phyloP scores from a whole-genome alignment of 345 rosid genomes.

The Excoecaria cochinchinensis region DNA sequence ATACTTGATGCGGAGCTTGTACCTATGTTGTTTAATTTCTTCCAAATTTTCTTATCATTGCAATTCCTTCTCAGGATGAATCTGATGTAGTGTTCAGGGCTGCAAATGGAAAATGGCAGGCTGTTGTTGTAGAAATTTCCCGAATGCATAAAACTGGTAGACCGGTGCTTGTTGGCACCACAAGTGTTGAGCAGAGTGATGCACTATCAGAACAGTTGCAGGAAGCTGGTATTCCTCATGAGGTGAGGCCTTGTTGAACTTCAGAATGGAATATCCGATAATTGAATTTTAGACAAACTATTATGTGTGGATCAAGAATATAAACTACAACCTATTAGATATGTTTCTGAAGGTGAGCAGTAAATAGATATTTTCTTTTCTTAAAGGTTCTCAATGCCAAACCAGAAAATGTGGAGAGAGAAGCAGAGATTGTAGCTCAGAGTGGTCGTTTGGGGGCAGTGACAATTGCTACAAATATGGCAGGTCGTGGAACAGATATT shows the following conservation, averaged over 20 bases:
- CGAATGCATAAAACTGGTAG: slow-evolving; percentile 92
- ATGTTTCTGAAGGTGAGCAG: slow-evolving; percentile 6
- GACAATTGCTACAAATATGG: slow-evolving; percentile 98
- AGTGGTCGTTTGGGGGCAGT: slow-evolving; percentile 98
- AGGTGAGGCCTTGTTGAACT: slow-evolving; percentile 46
- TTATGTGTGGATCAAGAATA: background rate
- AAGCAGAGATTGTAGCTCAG: slow-evolving; percentile 99
- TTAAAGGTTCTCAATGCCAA: slow-evolving; percentile 93
- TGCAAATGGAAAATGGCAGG: slow-evolving; percentile 85
- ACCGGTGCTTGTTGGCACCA: slow-evolving; percentile 96
- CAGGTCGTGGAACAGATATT: slow-evolving; percentile 98
- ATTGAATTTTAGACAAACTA: background rate
- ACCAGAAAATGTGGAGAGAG: slow-evolving; percentile 99
- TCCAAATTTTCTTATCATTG: slow-evolving; percentile 4
- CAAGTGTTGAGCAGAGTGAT: slow-evolving; percentile 99
- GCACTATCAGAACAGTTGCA: slow-evolving; percentile 72
- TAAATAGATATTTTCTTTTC: slow-evolving; percentile 21
- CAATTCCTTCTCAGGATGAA: slow-evolving; percentile 68
- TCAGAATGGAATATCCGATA: slow-evolving; percentile 1
- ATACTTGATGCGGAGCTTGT: background rate
- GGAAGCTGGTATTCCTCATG: slow-evolving; percentile 87
- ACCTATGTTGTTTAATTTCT: background rate
- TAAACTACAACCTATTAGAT: background rate
- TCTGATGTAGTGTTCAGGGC: slow-evolving; percentile 97
- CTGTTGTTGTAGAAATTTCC: slow-evolving; percentile 93